phyloP scores from a whole-genome alignment of 208 protist species.

The Trypanosoma grayi region DNA sequence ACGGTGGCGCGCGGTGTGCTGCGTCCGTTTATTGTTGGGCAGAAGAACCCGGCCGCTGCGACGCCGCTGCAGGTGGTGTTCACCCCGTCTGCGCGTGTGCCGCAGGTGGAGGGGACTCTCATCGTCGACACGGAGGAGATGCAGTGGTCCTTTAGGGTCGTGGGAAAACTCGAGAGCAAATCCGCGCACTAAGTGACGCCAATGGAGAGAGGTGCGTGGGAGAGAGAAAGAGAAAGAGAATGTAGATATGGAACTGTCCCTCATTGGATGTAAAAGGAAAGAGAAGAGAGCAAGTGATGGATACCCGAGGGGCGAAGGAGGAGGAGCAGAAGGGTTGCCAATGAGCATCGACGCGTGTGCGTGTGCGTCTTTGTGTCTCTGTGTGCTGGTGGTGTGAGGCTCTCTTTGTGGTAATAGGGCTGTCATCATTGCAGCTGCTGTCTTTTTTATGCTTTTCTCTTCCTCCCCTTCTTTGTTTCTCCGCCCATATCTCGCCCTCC shows the following conservation, averaged over 20 bases:
- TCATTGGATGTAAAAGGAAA: no score
- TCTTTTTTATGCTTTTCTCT: slow-evolving; percentile 5
- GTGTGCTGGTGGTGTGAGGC: slow-evolving; percentile 1
- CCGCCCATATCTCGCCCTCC: no score
- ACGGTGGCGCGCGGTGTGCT: slow-evolving; percentile 67
- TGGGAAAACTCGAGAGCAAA: slow-evolving; percentile 50
- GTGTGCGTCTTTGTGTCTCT: not conserved
- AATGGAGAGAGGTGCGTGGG: not conserved
- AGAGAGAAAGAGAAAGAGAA: not conserved
- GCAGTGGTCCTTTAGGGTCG: slow-evolving; percentile 89
- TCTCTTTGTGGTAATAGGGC: no score
- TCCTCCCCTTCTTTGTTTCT: slow-evolving; percentile 5
- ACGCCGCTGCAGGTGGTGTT: slow-evolving; percentile 58
- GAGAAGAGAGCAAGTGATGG: no score
- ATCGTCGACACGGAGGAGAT: slow-evolving; percentile 92
- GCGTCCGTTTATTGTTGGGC: slow-evolving; percentile 61
- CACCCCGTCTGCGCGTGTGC: slow-evolving; percentile 56
- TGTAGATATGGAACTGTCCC: not conserved
- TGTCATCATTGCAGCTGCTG: not conserved
- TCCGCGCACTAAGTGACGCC: not conserved
- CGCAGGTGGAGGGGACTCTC: slow-evolving; percentile 76
- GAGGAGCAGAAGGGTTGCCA: no score
- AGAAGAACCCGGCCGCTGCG: slow-evolving; percentile 37
- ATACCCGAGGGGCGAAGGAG: no score
- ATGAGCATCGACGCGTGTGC: not conserved